These are phyloP conservation scores for Austroboletus novae-zelandiae DNA, from an alignment of 1,284 basidiomycete genomes.

Conservation along the genomic window DNA sequence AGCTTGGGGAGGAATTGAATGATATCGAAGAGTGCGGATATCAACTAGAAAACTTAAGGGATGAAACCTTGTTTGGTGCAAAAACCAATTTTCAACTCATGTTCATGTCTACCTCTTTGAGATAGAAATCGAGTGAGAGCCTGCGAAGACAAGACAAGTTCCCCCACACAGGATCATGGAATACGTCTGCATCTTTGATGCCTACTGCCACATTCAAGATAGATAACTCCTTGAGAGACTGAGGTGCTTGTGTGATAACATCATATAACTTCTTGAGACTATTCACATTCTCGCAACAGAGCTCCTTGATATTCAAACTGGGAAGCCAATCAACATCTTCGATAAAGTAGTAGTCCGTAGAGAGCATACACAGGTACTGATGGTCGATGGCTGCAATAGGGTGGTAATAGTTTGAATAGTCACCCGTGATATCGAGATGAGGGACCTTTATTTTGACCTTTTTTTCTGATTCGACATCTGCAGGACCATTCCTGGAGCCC, in stretches of 20 bases:
- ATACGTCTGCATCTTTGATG: not conserved
- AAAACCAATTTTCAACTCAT: too few relatives aligned
- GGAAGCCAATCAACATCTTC: not conserved
- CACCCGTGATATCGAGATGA: not conserved
- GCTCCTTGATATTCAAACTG: conserved; percentile 3
- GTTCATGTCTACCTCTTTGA: too few relatives aligned
- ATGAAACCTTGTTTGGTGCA: too few relatives aligned
- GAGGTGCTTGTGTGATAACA: not conserved
- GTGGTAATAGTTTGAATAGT: not conserved
- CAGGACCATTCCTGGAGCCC: not conserved
- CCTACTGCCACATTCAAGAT: too few relatives aligned
- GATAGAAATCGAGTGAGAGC: not conserved
- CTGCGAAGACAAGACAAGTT: not conserved
- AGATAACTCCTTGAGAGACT: not conserved
- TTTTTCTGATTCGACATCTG: not conserved
- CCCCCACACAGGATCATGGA: not conserved
- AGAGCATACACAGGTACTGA: conserved; percentile 1
- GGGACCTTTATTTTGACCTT: not conserved
- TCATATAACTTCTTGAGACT: too few relatives aligned
- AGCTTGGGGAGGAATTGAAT: too few relatives aligned
- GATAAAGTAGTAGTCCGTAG: not conserved
- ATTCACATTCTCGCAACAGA: not conserved
- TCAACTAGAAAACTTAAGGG: too few relatives aligned
- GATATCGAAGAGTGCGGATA: too few relatives aligned
- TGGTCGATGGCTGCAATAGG: conserved; percentile 1